Conservation (phyloP, 768 basidiomycete species). For the Leucocoprinus leucothites region DNA sequence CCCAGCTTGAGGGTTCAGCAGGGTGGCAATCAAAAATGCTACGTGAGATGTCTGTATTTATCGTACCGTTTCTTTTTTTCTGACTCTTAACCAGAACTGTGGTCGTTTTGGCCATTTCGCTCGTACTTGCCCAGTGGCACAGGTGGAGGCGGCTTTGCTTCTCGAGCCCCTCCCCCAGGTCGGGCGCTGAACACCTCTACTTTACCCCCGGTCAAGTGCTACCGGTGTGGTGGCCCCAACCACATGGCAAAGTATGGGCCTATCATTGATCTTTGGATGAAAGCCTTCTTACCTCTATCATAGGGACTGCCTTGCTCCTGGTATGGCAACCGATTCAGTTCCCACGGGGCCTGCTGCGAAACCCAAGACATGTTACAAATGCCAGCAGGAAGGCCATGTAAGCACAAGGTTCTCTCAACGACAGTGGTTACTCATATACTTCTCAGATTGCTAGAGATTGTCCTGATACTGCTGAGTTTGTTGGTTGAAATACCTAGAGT, state of each 20-base stretch:
- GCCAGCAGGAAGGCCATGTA: constrained; percentile 86
- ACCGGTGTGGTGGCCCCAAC: constrained; percentile 86
- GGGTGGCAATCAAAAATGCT: constrained; percentile 74
- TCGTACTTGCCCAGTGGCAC: constrained; percentile 59
- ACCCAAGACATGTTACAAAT: constrained; percentile 85
- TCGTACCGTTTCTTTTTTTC: background rate
- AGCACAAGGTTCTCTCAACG: constrained; percentile 24
- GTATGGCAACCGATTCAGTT: constrained; percentile 42
- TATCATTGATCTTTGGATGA: background rate
- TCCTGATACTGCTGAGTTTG: constrained; percentile 52
- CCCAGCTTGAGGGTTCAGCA: constrained; percentile 72
- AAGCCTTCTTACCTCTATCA: background rate
- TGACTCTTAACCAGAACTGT: constrained; percentile 51
- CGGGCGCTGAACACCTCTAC: constrained; percentile 73
- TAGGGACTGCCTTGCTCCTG: constrained; percentile 81
- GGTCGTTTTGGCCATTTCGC: constrained; percentile 84
- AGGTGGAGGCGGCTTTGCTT: constrained; percentile 50
- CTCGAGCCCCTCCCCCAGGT: constrained; percentile 72
- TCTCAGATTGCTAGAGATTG: constrained; percentile 64
- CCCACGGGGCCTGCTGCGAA: constrained; percentile 45
- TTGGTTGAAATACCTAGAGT: constrained; percentile 30
- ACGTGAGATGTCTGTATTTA: constrained; percentile 46
- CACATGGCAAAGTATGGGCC: constrained; percentile 70
- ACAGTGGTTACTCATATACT: constrained; percentile 2
- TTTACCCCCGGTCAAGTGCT: constrained; percentile 83